Conservation (phyloP, 2,329 filamentous ascomycete species). For the Monascus ruber region DNA sequence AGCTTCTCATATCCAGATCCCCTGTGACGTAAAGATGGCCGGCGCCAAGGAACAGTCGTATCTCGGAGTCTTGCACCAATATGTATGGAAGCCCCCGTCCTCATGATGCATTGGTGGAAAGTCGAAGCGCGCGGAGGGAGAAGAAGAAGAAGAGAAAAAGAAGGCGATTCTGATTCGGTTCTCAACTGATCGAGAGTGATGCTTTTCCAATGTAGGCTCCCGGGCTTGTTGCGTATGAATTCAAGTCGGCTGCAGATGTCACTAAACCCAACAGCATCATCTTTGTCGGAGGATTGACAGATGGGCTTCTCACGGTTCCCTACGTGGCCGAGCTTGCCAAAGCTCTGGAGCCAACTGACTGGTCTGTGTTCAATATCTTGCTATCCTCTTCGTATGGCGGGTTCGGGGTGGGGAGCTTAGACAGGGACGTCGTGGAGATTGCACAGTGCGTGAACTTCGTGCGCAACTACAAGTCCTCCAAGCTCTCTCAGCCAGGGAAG, state of each 20-base stretch:
- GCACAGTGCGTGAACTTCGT: slow-evolving; percentile 42
- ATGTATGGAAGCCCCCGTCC: slow-evolving; percentile 19
- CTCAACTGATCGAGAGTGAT: not conserved
- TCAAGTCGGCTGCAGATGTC: slow-evolving; percentile 11
- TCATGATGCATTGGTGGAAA: not conserved
- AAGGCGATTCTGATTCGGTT: not conserved
- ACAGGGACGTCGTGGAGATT: slow-evolving; percentile 44
- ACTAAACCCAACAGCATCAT: slow-evolving; percentile 40
- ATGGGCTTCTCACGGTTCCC: slow-evolving; percentile 44
- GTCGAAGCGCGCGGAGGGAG: not conserved
- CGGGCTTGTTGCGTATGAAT: slow-evolving; percentile 32
- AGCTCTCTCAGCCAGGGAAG: slow-evolving; percentile 28
- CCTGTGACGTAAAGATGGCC: not conserved
- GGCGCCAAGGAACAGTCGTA: slow-evolving; percentile 12
- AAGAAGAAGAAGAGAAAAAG: too few relatives aligned
- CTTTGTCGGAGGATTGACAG: slow-evolving; percentile 49
- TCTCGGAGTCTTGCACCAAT: slow-evolving; percentile 24
- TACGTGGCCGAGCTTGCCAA: slow-evolving; percentile 42
- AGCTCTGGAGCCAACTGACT: slow-evolving; percentile 37
- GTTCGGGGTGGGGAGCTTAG: slow-evolving; percentile 44
- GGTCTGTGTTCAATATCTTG: slow-evolving; percentile 42
- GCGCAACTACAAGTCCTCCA: slow-evolving; percentile 20
- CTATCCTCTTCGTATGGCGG: slow-evolving; percentile 43
- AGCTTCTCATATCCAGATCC: not conserved
- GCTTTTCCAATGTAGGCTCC: slow-evolving; percentile 19